Conservation (phyloP, 257 asterid species). For the Asclepias syriaca region DNA sequence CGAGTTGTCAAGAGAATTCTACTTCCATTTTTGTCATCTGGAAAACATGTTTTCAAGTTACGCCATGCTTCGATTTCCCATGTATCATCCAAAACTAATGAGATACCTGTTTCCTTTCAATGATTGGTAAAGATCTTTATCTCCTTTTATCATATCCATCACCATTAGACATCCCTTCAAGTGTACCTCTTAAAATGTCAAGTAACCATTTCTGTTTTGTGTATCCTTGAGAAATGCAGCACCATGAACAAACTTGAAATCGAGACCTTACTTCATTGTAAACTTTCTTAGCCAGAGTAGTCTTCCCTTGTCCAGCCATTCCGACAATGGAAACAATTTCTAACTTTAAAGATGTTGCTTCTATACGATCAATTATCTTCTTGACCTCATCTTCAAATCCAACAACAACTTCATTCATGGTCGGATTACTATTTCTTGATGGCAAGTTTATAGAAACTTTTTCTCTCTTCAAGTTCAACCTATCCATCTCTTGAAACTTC, state of each 20-base stretch:
- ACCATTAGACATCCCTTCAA: too few relatives aligned
- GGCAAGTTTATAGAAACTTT: neutral
- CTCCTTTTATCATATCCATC: neutral
- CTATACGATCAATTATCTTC: neutral
- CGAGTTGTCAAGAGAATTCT: slow-evolving; percentile 17
- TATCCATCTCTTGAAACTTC: neutral
- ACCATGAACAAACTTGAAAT: slow-evolving; percentile 7
- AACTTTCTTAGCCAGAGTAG: slow-evolving; percentile 5
- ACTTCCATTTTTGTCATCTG: neutral
- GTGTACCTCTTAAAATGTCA: neutral
- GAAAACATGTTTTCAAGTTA: neutral
- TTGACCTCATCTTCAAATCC: neutral
- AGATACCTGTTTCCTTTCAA: slow-evolving; percentile 8
- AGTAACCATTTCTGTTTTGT: neutral
- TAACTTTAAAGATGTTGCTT: neutral
- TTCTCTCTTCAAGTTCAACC: too few relatives aligned
- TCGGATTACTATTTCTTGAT: neutral
- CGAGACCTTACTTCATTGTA: neutral
- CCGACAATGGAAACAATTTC: neutral
- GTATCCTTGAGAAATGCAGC: slow-evolving; percentile 10
- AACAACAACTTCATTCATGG: neutral
- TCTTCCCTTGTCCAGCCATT: slow-evolving; percentile 10
- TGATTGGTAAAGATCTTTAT: neutral
- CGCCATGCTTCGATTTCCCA: slow-evolving; percentile 8
- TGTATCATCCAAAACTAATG: neutral